Conservation (phyloP, 2,329 filamentous ascomycete species). For the Lanzia echinophila region DNA sequence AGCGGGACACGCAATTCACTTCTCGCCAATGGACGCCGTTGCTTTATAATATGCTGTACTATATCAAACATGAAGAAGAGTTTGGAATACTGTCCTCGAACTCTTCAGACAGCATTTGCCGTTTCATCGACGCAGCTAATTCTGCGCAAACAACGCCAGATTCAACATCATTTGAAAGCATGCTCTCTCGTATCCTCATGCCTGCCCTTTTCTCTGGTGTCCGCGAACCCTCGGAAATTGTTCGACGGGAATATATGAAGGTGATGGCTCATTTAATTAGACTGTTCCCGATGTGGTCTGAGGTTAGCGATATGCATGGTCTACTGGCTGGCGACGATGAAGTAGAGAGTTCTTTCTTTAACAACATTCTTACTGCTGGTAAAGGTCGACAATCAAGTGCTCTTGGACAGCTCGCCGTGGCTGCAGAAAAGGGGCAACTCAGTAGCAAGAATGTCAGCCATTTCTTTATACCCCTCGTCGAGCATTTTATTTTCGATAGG, state of each 20-base stretch:
- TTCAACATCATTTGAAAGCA: conserved; percentile 45
- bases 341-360: conserved; percentile 69
- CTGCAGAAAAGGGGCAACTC: conserved; percentile 58
- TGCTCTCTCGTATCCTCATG: conserved; percentile 61
- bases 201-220: conserved; percentile 71
- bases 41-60: conserved; percentile 83
- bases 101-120: conserved; percentile 71
- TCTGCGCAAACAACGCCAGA: conserved; percentile 35
- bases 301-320: conserved; percentile 65
- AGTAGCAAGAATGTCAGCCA: conserved; percentile 73
- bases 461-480: conserved; percentile 83
- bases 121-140: conserved; percentile 63
- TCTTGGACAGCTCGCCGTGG: conserved; percentile 65
- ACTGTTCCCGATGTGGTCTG: conserved; percentile 60
- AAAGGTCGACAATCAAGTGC: conserved; percentile 80
- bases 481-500: conserved; percentile 87
- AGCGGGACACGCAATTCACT: conserved; percentile 52
- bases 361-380: conserved; percentile 85
- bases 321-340: conserved; percentile 61
- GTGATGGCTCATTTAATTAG: conserved; percentile 74
- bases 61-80: conserved; percentile 79
- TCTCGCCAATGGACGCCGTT: conserved; percentile 79
- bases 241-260: conserved; percentile 74
- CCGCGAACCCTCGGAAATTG: conserved; percentile 72
- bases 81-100: conserved; percentile 75